Evolutionary conservation across 2,329 filamentous ascomycete genomes (phyloP).

Genomic region (Pseudogymnoascus sp.): DNA sequence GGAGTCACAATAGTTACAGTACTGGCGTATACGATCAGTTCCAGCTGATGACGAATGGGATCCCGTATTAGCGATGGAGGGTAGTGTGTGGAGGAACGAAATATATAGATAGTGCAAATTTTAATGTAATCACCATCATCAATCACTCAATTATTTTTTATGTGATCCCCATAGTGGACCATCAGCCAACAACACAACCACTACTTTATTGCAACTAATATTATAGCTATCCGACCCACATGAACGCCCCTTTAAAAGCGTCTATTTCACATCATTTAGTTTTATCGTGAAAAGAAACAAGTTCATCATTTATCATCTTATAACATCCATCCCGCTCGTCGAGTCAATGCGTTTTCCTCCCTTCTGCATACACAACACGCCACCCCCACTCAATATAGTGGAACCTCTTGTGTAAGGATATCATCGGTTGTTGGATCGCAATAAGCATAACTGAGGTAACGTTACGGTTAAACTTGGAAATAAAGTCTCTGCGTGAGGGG

Average conservation of each 20-base stretch:
- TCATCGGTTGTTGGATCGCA: background rate
- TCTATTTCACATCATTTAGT: background rate
- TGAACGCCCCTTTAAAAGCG: background rate
- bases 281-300: background rate
- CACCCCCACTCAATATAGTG: background rate
- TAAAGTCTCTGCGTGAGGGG: background rate
- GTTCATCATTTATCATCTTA: background rate
- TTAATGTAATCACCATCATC: background rate
- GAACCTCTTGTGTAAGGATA: background rate
- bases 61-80: constrained; percentile 55
- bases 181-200: background rate
- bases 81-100: background rate
- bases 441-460: background rate
- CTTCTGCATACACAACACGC: background rate
- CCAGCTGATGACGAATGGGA: constrained; percentile 93
- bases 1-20: constrained; percentile 82
- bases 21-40: constrained; percentile 97
- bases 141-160: background rate
- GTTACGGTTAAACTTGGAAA: background rate
- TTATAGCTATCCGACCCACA: background rate
- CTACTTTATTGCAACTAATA: background rate
- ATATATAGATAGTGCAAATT: constrained; percentile 1
- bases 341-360: background rate
- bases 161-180: background rate
- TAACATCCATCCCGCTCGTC: background rate